Percentiles rank a stretch among this genome's conserved stretches.
These are phyloP conservation scores for Sporothrix dimorphospora DNA, from an alignment of 2,329 filamentous ascomycete genomes.

Conservation along the genomic window DNA sequence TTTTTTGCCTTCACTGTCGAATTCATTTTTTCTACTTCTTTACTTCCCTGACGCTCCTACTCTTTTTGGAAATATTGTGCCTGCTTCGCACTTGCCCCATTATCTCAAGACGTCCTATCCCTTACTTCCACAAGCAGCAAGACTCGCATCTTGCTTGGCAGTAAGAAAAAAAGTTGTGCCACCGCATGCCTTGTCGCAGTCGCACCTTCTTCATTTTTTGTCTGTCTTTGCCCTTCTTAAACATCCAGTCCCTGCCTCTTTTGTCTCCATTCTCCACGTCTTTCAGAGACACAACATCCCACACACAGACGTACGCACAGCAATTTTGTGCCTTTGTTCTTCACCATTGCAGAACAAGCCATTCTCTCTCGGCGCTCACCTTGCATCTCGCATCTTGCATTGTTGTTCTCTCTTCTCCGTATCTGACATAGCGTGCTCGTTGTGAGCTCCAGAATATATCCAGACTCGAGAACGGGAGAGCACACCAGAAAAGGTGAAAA, in stretches of 20 bases:
- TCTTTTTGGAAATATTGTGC: conserved; percentile 3
- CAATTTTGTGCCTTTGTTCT: conserved; percentile 13
- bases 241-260: background rate
- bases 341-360: background rate
- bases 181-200: background rate
- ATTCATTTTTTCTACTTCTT: background rate
- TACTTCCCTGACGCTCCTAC: background rate
- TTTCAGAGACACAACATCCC: background rate
- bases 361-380: background rate
- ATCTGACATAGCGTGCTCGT: background rate
- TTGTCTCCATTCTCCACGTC: background rate
- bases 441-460: background rate
- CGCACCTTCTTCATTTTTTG: background rate
- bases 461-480: background rate
- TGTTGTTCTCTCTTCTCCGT: background rate
- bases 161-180: background rate
- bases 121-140: conserved; percentile 18
- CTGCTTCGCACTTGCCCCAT: background rate
- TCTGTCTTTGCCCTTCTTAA: background rate
- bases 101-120: background rate
- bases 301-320: background rate
- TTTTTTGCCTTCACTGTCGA: background rate
- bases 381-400: background rate
- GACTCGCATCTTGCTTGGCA: background rate
- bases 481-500: background rate